Percentiles rank a stretch among this genome's conserved stretches.
Evolutionary conservation across 768 basidiomycete genomes (phyloP).

Genomic region (Russula ochroleuca): DNA sequence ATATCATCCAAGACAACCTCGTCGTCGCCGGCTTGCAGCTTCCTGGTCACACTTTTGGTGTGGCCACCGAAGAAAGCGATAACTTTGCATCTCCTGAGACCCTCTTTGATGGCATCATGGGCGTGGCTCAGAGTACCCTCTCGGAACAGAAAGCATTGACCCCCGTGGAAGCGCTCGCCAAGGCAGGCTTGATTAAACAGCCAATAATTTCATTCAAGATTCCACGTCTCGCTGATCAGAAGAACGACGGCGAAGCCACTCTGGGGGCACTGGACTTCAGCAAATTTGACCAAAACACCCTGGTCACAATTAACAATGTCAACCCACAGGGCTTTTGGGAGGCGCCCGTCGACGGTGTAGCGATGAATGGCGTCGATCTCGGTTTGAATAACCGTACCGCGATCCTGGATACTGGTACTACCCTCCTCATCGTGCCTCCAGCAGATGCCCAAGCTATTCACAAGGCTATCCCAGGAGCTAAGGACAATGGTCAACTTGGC

Average conservation of each 20-base stretch:
- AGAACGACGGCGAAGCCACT: constrained; percentile 76
- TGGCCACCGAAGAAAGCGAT: constrained; percentile 51
- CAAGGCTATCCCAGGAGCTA: constrained; percentile 51
- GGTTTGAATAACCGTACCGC: constrained; percentile 61
- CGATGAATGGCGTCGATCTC: constrained; percentile 51
- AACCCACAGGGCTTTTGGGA: constrained; percentile 79
- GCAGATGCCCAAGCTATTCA: constrained; percentile 55
- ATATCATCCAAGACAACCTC: constrained; percentile 59
- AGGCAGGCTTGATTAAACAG: constrained; percentile 50
- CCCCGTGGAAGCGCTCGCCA: constrained; percentile 65
- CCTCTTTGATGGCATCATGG: constrained; percentile 73
- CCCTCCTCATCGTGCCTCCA: constrained; percentile 40
- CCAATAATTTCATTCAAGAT: constrained; percentile 80
- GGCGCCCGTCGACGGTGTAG: constrained; percentile 53
- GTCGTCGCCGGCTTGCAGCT: constrained; percentile 59
- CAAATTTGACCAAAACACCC: constrained; percentile 60
- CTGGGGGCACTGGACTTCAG: constrained; percentile 70
- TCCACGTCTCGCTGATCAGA: constrained; percentile 61
- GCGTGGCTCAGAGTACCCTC: constrained; percentile 63
- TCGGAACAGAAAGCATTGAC: constrained; percentile 63
- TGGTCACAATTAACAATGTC: constrained; percentile 59
- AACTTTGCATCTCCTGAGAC: constrained; percentile 52
- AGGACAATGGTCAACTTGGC: constrained; percentile 38
- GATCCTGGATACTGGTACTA: constrained; percentile 54
- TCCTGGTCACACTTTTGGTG: constrained; percentile 61